phyloP scores from a whole-genome alignment of 306 rosid genomes.

The Astragalus membranaceus region DNA sequence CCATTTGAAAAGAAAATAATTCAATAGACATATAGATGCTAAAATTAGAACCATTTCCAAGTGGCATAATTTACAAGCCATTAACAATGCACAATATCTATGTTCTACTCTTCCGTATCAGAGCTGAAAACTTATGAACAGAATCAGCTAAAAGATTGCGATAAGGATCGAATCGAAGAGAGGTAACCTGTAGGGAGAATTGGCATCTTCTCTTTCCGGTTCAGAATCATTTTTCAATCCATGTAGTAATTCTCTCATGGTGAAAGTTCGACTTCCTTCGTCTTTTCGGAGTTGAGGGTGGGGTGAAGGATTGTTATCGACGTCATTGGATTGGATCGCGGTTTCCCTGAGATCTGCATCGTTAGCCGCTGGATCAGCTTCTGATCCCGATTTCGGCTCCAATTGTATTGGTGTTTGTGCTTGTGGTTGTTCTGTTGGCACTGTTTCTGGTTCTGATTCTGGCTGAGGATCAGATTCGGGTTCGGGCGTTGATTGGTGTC shows the following conservation, averaged over 20 bases:
- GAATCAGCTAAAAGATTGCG: neutral
- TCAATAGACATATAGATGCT: neutral
- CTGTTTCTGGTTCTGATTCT: neutral
- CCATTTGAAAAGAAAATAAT: neutral
- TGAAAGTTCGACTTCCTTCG: constrained; percentile 89
- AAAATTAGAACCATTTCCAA: neutral
- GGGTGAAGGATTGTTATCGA: constrained; percentile 4
- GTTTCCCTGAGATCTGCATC: constrained; percentile 29
- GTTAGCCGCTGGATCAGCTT: constrained; percentile 21
- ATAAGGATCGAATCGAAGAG: neutral
- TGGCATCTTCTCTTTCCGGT: constrained; percentile 39
- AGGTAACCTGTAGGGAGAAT: constrained; percentile 60
- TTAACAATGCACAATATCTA: neutral
- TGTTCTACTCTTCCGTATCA: neutral
- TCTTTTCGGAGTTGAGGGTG: constrained; percentile 59
- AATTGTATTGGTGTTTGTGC: neutral
- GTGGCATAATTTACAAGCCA: neutral
- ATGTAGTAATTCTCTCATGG: constrained; percentile 83
- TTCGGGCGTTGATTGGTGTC: constrained; percentile 6
- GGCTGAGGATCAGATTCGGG: neutral
- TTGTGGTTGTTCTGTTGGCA: neutral
- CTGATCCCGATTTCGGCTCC: constrained; percentile 22
- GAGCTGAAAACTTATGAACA: neutral
- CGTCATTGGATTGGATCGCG: constrained; percentile 27
- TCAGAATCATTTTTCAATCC: constrained; percentile 75